Evolutionary conservation across 2,329 filamentous ascomycete species (phyloP), one percentile per base, ranked within the genome.

Genomic region (Didymellaceae sp.): DNA sequence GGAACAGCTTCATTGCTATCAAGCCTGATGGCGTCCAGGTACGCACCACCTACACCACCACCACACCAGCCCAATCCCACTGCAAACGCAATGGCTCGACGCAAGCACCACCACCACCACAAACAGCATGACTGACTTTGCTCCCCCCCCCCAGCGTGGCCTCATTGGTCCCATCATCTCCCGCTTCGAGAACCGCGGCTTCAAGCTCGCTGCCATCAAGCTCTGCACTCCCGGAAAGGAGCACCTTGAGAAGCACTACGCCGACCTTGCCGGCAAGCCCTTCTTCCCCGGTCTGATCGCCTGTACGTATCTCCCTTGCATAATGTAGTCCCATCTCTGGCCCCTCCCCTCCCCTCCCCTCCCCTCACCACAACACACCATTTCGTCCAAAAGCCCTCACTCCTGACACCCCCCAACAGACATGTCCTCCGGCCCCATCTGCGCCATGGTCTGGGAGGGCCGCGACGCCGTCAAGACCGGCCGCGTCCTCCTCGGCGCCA

Each of bases 11-110:
- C 90, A 97, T 97, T 86, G 94, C 94, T 77, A 91, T 99, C 86
- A 99, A 99, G 91, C 94, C 93, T 71, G 94, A 97, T 82, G 94
- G 94, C 79, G 94, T 97, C 82, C 94, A 97, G 88, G 91, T 96
- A 87, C 67, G 80, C n/a, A n/a, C n/a, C n/a, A 45, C 49, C 39
- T 44, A 30, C 33, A 31, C 37, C 17, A 39, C 31, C 17, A 7
- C 22, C n/a, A n/a, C n/a, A n/a, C n/a, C n/a, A n/a, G n/a, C n/a
- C n/a, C n/a, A n/a, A 4, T 28, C 28, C 47, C 30, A 41, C 34
- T 40, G 35, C 40, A 35, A 35, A 35, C 14, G 31, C 42, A 45
- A 52, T 46, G 35, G 42, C 48, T n/a, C n/a, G n/a, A n/a, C n/a
- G n/a, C n/a, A n/a, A 39, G 6, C 9, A 11, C 8, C n/a, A 22